Base-by-base conservation (phyloP, 108 stramenopile species). In the Asterionellopsis glacialis region DNA sequence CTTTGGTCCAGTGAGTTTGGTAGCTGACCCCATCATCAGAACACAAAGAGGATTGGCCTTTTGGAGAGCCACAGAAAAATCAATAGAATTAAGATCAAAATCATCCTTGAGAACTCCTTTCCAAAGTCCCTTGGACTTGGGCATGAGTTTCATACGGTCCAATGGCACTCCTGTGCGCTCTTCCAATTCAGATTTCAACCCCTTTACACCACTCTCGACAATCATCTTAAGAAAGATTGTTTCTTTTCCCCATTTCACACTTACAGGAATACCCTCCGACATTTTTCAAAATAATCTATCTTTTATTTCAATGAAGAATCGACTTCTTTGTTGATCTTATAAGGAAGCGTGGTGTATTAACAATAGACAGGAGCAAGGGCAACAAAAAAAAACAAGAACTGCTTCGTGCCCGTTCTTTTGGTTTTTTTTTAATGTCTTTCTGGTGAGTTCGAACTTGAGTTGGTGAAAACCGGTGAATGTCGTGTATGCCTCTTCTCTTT, bases 161-260 rank as follows among this genome's bases (percentile, higher is more conserved):
- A 65, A 74, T 9, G 99, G 99, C 14, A 99, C 96, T 44, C 88
- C 87, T 33, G 99, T 99, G 47, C 86, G 78, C 39, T 84, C 81
- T 59, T 93, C 79, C 60, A 99, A 60, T 55, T 89, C 75, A 9
- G 70, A 47, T 66, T 96, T 96, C 49, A 97, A 82, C 14, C 85
- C 82, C 47, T 79, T 83, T 23, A 90, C 90, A 12, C 91, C 88
- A 38, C 68, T 68, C 12, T 80, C 74, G 11, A 82, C 76, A 25
- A 87, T 85, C 38, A 93, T 72, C 39, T 80, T 60, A 26, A 89
- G 67, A 9, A 63, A 44, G 61, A 88, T 73, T 41, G 75, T 63
- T 64, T 92, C 87, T 72, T 98, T 98, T 41, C 96, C 96, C 98
- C 98, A 98, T 80, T 96, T 97, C 10, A 98, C 85, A 24, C 43